These are phyloP conservation scores for Musa schizocarpa DNA, from an alignment of 176 grass and related monocot species.

Conservation along the genomic window DNA sequence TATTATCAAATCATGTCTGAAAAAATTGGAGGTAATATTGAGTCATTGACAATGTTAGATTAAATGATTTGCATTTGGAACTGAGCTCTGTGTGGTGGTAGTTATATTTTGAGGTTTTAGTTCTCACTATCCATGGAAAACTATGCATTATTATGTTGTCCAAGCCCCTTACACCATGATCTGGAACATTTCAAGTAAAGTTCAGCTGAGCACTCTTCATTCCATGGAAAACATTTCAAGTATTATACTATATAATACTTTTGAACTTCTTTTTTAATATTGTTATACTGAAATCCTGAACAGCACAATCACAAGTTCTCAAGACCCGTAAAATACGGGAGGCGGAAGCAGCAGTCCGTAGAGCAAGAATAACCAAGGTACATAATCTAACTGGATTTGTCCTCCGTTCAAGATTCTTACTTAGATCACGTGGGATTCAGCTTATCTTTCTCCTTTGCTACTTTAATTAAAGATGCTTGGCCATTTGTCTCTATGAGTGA, in stretches of 20 bases:
- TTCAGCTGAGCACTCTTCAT: background rate
- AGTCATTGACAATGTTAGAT: background rate
- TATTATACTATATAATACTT: background rate
- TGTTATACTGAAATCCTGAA: constrained; percentile 17
- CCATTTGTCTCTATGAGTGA: no score
- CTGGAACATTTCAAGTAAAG: background rate
- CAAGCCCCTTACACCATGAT: background rate
- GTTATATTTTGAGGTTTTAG: background rate
- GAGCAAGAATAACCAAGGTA: constrained; percentile 75
- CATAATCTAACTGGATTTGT: background rate
- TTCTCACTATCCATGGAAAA: background rate
- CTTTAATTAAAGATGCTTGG: no score
- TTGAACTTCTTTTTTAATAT: background rate
- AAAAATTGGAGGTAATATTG: constrained; percentile 59
- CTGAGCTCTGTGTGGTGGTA: background rate
- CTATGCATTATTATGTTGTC: background rate
- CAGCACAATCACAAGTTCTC: constrained; percentile 61
- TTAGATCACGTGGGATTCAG: background rate
- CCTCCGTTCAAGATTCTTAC: background rate
- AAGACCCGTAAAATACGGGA: constrained; percentile 89
- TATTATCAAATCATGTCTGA: constrained; percentile 54
- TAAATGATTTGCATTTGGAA: background rate
- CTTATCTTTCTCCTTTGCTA: no score
- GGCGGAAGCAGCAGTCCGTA: constrained; percentile 69
- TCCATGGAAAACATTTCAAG: background rate